Evolutionary conservation across 495 filamentous ascomycete species (phyloP), one percentile per base, ranked within the genome.

Genomic region (Pyrenopolyporus hunteri): DNA sequence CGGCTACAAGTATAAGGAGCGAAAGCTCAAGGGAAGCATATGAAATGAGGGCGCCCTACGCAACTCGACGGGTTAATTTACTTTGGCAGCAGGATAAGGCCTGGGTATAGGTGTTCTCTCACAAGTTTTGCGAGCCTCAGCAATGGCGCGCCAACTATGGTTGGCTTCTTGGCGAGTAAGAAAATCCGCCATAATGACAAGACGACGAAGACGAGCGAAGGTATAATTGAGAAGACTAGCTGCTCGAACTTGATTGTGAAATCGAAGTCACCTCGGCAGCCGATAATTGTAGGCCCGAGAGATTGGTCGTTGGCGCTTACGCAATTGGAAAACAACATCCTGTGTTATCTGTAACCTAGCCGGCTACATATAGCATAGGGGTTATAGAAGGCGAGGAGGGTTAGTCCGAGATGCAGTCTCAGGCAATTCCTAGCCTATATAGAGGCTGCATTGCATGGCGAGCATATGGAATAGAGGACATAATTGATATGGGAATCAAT

Each of bases 241-340:
- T 75, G 73, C 52, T 81, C 78, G 31, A 81, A 80, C 42, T 70
- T 73, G 36, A 82, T 33, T 20, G 72, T 82, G 49, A 82, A 80
- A 61, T 82, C 76, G 25, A 81, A 80, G 45, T 73, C 67, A 4
- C 48, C 70, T 14, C 67, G 67, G 51, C 57, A 68, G 19, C 66
- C 61, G 5, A 54, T 4, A 43, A 68, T 37, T 13, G 9, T 56
- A 49, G 64, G 63, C 51, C 61, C 55, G 11, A 54, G 26, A 22
- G 55, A 57, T 10, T 60, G 50, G 43, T 64, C 60, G 36, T 64
- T 65, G 32, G 55, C 22, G 17, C 57, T 13, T 22, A 19, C 35
- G 22, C 57, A 60, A 11, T 20, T 26, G 32, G 53, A 55, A 40
- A 58, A 63, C 20, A 61, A 66, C 40, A 53, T 61, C 17, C 26